These are phyloP conservation scores for Phytophthora sojae DNA, from an alignment of 352 stramenopile genomes.

Conservation along the genomic window DNA sequence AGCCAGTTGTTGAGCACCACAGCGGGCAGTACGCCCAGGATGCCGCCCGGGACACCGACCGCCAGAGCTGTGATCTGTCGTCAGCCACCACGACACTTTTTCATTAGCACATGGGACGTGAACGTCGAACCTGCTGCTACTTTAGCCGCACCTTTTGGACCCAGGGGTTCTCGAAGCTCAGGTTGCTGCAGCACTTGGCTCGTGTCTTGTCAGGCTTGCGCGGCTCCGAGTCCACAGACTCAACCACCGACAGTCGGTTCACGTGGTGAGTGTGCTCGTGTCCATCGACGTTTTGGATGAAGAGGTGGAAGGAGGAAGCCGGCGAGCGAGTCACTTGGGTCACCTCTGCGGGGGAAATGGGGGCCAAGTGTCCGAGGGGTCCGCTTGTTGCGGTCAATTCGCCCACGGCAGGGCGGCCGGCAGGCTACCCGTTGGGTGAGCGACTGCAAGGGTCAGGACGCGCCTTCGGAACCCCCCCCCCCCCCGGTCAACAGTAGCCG, in stretches of 20 bases:
- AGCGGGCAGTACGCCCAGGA: conserved; percentile 73
- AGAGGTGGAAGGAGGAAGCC: no score
- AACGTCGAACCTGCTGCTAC: not conserved
- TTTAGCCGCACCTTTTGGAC: conserved; percentile 49
- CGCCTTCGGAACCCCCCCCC: no score
- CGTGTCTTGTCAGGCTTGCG: not conserved
- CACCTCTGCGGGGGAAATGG: not conserved
- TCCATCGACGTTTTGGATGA: no score
- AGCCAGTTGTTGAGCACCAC: conserved; percentile 42
- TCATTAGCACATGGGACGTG: not conserved
- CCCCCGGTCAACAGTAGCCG: no score
- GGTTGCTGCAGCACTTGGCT: conserved; percentile 39
- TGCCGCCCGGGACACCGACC: conserved; percentile 71
- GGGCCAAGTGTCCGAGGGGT: not conserved
- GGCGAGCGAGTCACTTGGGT: no score
- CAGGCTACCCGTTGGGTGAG: no score
- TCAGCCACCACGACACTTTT: not conserved
- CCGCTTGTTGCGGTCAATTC: not conserved
- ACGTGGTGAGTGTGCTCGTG: conserved; percentile 1
- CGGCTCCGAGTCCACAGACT: conserved; percentile 23
- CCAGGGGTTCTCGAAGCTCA: conserved; percentile 57
- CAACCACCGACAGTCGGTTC: conserved; percentile 6
- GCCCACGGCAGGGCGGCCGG: no score
- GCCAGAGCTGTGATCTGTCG: conserved; percentile 62
- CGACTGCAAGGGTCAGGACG: no score